Base-by-base conservation (phyloP, 331 rosid species). In the Stylosanthes scabra region DNA sequence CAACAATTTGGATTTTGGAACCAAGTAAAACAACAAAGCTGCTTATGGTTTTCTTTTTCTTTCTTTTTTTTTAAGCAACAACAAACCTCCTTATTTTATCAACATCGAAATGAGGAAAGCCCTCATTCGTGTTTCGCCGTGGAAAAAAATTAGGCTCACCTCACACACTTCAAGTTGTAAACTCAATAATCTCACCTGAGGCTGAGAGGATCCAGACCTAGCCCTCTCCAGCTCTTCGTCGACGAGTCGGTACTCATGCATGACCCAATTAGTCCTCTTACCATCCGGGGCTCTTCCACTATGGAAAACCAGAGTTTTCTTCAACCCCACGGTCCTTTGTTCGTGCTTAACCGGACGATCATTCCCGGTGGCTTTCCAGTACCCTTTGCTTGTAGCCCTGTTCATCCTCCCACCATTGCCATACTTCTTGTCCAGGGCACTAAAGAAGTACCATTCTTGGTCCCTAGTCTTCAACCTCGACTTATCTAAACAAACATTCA, bases 351-450 rank as follows among this genome's bases (percentile, higher is more conserved):
- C 98, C 0, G 92, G 87, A n/a, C 99, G 83, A 72, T 95, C 99
- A 62, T 95, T 95, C 11, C 99, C 99, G 0, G 99, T 95, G 6
- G 99, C 99, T 80, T 95, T 95, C 99, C 99, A 95, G 83, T 95
- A 95, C 37, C 99, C 99, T 81, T 74, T 78, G 86, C 58, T 73
- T 0, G 99, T 95, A 45, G 99, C 99, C 85, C 99, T 77, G 74
- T 95, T 95, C 99, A 95, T 95, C 77, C 99, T 92, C 20, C 98
- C 99, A 70, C 99, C 99, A 83, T 92, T 95, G 7, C 99, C 99
- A 69, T 95, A 95, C 76, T 95, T 95, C 93, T 88, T 90, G 61
- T 95, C 99, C 89, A 95, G 81, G 62, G 97, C 97, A 80, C 99
- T 88, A 67, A 95, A 95, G 63, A 95, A 95, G 27, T 95, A 95